Evolutionary conservation across 805 yeast genomes (phyloP).

Genomic region (Candida sithepensis): DNA sequence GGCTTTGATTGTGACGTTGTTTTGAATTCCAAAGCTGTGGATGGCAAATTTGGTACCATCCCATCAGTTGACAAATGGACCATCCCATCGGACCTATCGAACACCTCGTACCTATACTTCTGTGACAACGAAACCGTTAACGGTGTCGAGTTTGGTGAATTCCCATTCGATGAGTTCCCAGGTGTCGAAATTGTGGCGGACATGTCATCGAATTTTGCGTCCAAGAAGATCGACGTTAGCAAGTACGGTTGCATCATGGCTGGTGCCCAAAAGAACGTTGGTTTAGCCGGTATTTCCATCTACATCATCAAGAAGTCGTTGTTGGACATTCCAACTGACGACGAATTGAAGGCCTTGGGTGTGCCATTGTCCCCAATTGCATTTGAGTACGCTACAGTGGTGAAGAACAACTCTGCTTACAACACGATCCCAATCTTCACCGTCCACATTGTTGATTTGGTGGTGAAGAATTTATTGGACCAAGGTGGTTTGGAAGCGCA

Average conservation of each 20-base stretch:
- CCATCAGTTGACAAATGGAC: constrained; percentile 66
- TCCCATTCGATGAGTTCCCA: constrained; percentile 53
- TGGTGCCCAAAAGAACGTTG: constrained; percentile 98
- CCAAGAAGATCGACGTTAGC: constrained; percentile 74
- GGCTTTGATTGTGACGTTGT: constrained; percentile 73
- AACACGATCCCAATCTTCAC: constrained; percentile 96
- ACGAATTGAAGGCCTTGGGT: constrained; percentile 51
- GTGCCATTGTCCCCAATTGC: constrained; percentile 89
- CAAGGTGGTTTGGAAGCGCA: constrained; percentile 73
- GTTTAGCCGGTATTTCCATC: constrained; percentile 91
- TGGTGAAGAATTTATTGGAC: constrained; percentile 55
- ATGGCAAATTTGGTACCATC: constrained; percentile 61
- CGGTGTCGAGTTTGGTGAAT: constrained; percentile 73
- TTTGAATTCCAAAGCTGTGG: constrained; percentile 54
- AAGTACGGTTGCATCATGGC: constrained; percentile 90
- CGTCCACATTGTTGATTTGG: constrained; percentile 79
- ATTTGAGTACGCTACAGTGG: constrained; percentile 80
- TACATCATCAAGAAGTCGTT: constrained; percentile 84
- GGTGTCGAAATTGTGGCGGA: constrained; percentile 87
- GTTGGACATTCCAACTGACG: constrained; percentile 63
- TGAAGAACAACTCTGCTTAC: constrained; percentile 86
- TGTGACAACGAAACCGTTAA: constrained; percentile 98
- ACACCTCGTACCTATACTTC: constrained; percentile 79
- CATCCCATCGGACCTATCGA: constrained; percentile 51
- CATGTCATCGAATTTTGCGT: constrained; percentile 88